A percentile compares a stretch with the other conserved stretches of the same genome.
phyloP scores from a whole-genome alignment of 495 filamentous ascomycete species.

The Emericellopsis terricola region DNA sequence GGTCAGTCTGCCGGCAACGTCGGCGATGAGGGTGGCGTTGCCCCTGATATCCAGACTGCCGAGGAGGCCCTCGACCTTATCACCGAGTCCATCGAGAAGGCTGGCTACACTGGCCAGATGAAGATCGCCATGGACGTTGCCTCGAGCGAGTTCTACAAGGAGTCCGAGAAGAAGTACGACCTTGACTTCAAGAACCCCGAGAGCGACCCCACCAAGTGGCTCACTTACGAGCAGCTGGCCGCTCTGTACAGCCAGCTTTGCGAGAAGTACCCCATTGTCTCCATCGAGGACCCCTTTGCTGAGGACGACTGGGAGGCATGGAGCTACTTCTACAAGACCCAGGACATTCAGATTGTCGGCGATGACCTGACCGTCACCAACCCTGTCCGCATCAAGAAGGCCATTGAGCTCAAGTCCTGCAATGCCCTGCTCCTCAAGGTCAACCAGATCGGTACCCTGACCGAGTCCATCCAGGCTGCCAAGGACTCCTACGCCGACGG shows the following conservation, averaged over 20 bases:
- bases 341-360: slow-evolving; percentile 95
- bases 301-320: slow-evolving; percentile 87
- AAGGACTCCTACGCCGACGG: slow-evolving; percentile 94
- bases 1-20: slow-evolving; percentile 97
- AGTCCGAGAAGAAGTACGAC: slow-evolving; percentile 95
- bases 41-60: slow-evolving; percentile 92
- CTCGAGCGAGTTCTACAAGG: slow-evolving; percentile 98
- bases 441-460: slow-evolving; percentile 98
- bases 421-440: slow-evolving; percentile 97
- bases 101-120: slow-evolving; percentile 87
- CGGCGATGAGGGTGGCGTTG: slow-evolving; percentile 98
- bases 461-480: slow-evolving; percentile 97
- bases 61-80: slow-evolving; percentile 97
- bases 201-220: slow-evolving; percentile 85
- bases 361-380: slow-evolving; percentile 92
- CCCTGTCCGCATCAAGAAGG: slow-evolving; percentile 97
- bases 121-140: slow-evolving; percentile 99
- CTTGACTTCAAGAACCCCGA: slow-evolving; percentile 99
- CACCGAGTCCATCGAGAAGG: slow-evolving; percentile 78
- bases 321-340: slow-evolving; percentile 99
- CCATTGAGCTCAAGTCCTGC: slow-evolving; percentile 96
- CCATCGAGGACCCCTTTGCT: slow-evolving; percentile 53
- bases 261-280: slow-evolving; percentile 93
- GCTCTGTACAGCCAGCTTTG: slow-evolving; percentile 76
- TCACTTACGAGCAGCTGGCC: slow-evolving; percentile 96